Percentiles rank a stretch among this genome's conserved stretches.
These are phyloP conservation scores for Fraxinus cuspidata DNA, from an alignment of 257 asterid species.

Conservation along the genomic window DNA sequence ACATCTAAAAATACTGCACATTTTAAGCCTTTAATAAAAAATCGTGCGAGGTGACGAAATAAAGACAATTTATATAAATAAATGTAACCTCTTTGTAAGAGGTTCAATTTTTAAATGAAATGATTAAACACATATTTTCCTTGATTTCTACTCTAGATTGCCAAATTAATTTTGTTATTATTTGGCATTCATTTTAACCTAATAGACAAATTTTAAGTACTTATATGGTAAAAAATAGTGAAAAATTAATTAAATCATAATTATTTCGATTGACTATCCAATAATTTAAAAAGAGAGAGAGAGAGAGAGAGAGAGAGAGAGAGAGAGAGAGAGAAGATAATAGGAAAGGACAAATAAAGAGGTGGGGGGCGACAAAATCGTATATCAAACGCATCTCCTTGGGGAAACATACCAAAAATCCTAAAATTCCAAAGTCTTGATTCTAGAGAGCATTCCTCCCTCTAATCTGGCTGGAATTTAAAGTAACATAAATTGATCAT, in stretches of 20 bases:
- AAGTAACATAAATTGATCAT: not conserved
- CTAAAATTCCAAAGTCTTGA: conserved; percentile 21
- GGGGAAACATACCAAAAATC: conserved; percentile 43
- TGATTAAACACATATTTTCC: not conserved
- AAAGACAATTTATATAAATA: too few relatives aligned
- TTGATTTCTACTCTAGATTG: not conserved
- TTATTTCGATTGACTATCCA: not conserved
- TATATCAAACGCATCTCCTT: conserved; percentile 31
- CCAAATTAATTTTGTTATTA: not conserved
- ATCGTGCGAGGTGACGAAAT: too few relatives aligned
- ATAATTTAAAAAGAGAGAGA: not conserved
- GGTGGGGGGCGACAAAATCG: conserved; percentile 23
- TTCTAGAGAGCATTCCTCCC: conserved; percentile 26
- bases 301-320: too few relatives aligned
- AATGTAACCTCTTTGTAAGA: too few relatives aligned
- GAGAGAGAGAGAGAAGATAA: not conserved
- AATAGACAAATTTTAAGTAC: not conserved
- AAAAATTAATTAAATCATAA: not conserved
- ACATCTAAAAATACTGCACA: too few relatives aligned
- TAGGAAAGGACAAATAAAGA: not conserved
- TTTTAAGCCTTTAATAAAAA: too few relatives aligned
- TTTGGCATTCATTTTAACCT: not conserved
- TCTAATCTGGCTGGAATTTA: conserved; percentile 28
- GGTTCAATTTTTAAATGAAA: too few relatives aligned
- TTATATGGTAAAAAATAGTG: not conserved